Base-by-base conservation (phyloP, 495 filamentous ascomycete species). In the Polyplosphaeria fusca region DNA sequence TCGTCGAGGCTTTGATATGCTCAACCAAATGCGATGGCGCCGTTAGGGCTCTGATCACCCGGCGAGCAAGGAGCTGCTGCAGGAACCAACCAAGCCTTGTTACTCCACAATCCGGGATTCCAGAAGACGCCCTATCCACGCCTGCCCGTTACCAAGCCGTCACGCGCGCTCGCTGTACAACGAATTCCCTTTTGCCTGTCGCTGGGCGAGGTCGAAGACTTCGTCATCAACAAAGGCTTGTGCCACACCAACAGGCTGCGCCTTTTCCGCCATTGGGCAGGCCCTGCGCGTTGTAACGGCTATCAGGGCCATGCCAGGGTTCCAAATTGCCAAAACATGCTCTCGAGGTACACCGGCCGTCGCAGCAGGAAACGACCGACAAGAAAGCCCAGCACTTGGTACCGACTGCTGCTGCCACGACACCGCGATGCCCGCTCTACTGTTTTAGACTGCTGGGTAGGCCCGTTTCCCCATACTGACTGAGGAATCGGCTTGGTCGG, bases 271-370 rank as follows among this genome's bases (percentile, higher is more conserved):
- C 7, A 11, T 42, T 9, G 39, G 9, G 5, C 5, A 42, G 11
- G 9, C 18, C 20, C 5, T 42, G 5, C 39, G 5, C 5, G 5
- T 18, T 5, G 11, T 42, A 42, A 12, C 39, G 39, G 30, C 30
- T 42, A 19, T 42, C 11, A 42, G 7, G 9, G 39, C 9, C 39
- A 11, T 9, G 9, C 39, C 9, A 18, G 39, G 5, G 9, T 42
- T 42, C 5, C 5, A 42, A 42, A 42, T 42, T 42, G 18, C 39
- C 39, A 18, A 18, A 42, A 48, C 30, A 5, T 52, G 19, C 24
- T 47, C 52, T 18, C 28, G 35, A n/a, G 42, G 20, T 18, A 20
- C 52, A 45, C 51, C 47, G 52, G 76, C 65, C 28, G 11, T 24
- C n/a, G 43, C 1, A 18, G 18, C 42, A 4, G 7, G 16, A 35